phyloP scores from a whole-genome alignment of 306 rosid species.

The Geum urbanum region DNA sequence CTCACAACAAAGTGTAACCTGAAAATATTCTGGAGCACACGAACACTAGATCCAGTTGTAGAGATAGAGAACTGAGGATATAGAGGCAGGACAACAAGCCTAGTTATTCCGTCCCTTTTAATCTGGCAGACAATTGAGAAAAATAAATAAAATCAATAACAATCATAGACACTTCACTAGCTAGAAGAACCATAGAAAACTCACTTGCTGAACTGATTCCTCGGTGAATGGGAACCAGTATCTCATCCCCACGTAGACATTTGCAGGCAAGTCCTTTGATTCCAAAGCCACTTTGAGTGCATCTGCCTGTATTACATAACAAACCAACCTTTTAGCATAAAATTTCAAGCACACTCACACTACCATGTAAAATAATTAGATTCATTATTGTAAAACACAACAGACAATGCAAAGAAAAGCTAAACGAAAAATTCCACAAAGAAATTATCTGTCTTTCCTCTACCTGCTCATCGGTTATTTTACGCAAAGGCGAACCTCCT shows the following conservation, averaged over 20 bases:
- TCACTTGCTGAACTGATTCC: slow-evolving; percentile 88
- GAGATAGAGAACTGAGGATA: slow-evolving; percentile 99
- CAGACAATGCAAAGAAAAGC: slow-evolving; percentile 9
- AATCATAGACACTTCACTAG: not conserved
- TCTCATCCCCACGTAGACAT: slow-evolving; percentile 92
- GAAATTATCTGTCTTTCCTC: not conserved
- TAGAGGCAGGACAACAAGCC: slow-evolving; percentile 91
- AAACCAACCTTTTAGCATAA: not conserved
- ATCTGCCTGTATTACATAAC: slow-evolving; percentile 55
- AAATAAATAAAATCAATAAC: slow-evolving; percentile 1
- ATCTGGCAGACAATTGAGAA: slow-evolving; percentile 48
- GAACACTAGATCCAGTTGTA: slow-evolving; percentile 97
- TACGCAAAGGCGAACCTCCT: slow-evolving; percentile 97
- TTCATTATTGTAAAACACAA: not conserved
- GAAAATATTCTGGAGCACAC: slow-evolving; percentile 70
- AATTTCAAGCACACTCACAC: not conserved
- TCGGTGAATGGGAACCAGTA: slow-evolving; percentile 99
- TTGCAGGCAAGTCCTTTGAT: slow-evolving; percentile 63
- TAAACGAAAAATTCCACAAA: not conserved
- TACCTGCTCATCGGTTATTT: slow-evolving; percentile 97
- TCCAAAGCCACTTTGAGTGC: slow-evolving; percentile 82
- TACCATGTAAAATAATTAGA: not conserved
- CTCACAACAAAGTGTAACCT: slow-evolving; percentile 42
- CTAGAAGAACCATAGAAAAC: slow-evolving; percentile 10
- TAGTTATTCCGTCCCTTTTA: slow-evolving; percentile 82